Base-by-base conservation (phyloP, 1,139 yeast genomes). In the Pichia sp. region DNA sequence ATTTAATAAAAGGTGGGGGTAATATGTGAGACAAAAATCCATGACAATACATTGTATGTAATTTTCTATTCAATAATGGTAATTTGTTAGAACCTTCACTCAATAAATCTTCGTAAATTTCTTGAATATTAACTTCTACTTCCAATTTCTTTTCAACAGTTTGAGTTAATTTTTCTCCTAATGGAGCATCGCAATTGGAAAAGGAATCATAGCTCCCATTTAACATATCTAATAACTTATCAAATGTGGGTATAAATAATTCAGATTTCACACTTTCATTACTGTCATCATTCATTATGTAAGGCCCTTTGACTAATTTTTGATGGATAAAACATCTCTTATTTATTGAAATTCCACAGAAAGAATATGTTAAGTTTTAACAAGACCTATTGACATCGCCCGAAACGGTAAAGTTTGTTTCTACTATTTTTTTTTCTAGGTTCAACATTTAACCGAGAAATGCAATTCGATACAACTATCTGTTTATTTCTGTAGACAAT, bases 1-100 rank as follows among this genome's bases (percentile, higher is more conserved):
- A 68, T 0, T 69, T 66, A 40, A 66, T 63, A 63, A 71, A 75
- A 37, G 64, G 57, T 3, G 62, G 54, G 0, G 89, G 84, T 28
- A 85, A 69, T 28, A 71, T 68, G 28, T 61, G 63, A 23, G 50
- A 54, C 25, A 85, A 64, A 38, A 71, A 69, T 26, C 60, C 52
- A 22, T 63, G 58, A 12, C 73, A 56, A 53, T 69, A 82, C 45
- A 52, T 53, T 24, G 55, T 46, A 52, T 78, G 82, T 4, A 55
- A 59, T 4, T 57, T 57, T 29, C 60, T 58, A 12, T 57, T 52
- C 44, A 73, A 57, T 3, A 37, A 41, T 6, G 65, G 64, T 12
- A 60, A 51, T 2, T 58, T 57, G 23, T 57, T 54, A 3, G 59
- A 54, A 2, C 61, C 65, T 3, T 47, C 38, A 8, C 51, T 51